These are phyloP conservation scores for Calonectria leucothoes DNA, from an alignment of 2,329 filamentous ascomycete genomes.

Conservation along the genomic window DNA sequence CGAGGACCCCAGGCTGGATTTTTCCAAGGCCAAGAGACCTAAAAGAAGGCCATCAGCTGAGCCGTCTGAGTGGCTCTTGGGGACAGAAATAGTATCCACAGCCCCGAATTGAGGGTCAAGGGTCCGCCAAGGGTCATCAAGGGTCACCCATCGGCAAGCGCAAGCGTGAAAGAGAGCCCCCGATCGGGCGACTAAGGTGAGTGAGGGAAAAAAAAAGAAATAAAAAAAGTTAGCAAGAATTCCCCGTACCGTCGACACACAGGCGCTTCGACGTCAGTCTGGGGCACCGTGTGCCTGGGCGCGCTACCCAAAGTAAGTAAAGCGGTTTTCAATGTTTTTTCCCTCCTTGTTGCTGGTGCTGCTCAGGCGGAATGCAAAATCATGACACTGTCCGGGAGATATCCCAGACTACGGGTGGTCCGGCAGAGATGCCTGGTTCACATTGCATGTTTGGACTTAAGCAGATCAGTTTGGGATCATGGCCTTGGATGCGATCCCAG, in stretches of 20 bases:
- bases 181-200: constrained; percentile 4
- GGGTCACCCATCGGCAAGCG: constrained; percentile 28
- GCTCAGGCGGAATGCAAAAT: constrained; percentile 6
- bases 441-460: background rate
- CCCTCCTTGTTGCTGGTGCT: background rate
- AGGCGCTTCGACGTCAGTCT: constrained; percentile 14
- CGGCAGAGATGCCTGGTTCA: background rate
- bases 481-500: background rate
- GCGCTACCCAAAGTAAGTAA: background rate
- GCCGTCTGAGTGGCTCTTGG: constrained; percentile 31
- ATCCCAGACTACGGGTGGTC: background rate
- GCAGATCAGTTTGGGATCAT: background rate
- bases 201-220: constrained; percentile 19
- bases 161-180: constrained; percentile 21
- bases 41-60: constrained; percentile 36
- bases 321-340: background rate
- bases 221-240: background rate
- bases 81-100: constrained; percentile 43
- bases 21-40: constrained; percentile 34
- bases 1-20: constrained; percentile 35
- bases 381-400: background rate
- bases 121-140: constrained; percentile 32
- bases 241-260: constrained; percentile 15
- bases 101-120: constrained; percentile 32
- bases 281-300: background rate